Percentiles rank a stretch among this genome's conserved stretches.
These are phyloP conservation scores for Lineolata rhizophorae DNA, from an alignment of 495 filamentous ascomycete genomes.

Conservation along the genomic window DNA sequence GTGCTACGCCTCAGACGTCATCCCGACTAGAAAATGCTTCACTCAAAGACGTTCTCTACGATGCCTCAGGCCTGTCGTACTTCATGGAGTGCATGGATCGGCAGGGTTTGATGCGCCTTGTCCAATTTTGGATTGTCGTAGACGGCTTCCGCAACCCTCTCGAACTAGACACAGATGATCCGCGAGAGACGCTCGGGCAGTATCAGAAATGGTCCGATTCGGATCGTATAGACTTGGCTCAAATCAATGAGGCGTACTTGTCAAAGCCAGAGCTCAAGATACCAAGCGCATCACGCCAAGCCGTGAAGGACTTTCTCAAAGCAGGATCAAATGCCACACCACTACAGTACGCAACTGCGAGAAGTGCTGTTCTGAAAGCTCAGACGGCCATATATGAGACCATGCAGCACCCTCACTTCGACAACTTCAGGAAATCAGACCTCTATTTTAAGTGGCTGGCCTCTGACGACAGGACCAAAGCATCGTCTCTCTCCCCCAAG, in stretches of 20 bases:
- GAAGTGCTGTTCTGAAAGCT: conserved; percentile 57
- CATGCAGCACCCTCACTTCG: conserved; percentile 58
- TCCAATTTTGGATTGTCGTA: conserved; percentile 97
- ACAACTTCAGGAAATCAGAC: conserved; percentile 75
- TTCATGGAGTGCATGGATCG: conserved; percentile 99
- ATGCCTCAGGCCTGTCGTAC: conserved; percentile 77
- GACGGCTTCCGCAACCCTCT: conserved; percentile 93
- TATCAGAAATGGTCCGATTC: conserved; percentile 71
- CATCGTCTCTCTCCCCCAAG: conserved; percentile 4
- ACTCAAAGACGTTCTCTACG: conserved; percentile 62
- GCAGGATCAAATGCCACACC: conserved; percentile 52
- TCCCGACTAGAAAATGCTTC: conserved; percentile 48
- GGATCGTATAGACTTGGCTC: conserved; percentile 66
- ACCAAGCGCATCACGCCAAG: conserved; percentile 37
- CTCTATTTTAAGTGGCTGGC: conserved; percentile 89
- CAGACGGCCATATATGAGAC: conserved; percentile 68
- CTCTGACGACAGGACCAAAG: conserved; percentile 49
- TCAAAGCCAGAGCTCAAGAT: conserved; percentile 63
- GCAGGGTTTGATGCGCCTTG: conserved; percentile 59
- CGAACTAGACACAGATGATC: conserved; percentile 56
- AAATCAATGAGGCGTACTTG: conserved; percentile 80
- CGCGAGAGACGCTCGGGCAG: no score
- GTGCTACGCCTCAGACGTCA: conserved; percentile 6
- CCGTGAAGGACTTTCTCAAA: conserved; percentile 56
- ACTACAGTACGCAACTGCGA: conserved; percentile 62